Evolutionary conservation across 495 filamentous ascomycete genomes (phyloP).

Genomic region (Gamarada debralockiae): DNA sequence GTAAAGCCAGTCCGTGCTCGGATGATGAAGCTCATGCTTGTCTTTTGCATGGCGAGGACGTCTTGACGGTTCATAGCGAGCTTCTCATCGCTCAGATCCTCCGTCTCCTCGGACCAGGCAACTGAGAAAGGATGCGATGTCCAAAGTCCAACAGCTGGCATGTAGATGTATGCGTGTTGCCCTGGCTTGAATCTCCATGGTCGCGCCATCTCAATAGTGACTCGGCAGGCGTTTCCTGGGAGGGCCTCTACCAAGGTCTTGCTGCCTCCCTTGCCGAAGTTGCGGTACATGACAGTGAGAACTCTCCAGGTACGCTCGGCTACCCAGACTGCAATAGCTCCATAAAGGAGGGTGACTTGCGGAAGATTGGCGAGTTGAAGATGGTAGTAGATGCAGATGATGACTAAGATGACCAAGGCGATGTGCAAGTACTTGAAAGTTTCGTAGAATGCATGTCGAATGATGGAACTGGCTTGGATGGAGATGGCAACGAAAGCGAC

Average conservation of each 20-base stretch:
- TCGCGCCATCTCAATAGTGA: conserved; percentile 74
- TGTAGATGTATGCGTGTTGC: conserved; percentile 78
- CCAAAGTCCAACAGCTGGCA: conserved; percentile 70
- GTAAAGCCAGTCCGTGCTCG: conserved; percentile 81
- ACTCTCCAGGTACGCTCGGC: conserved; percentile 58
- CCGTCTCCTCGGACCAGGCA: conserved; percentile 57
- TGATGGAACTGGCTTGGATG: conserved; percentile 68
- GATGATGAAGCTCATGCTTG: conserved; percentile 74
- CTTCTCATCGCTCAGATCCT: conserved; percentile 46
- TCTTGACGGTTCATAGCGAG: conserved; percentile 55
- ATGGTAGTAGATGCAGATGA: conserved; percentile 69
- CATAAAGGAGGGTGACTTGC: conserved; percentile 57
- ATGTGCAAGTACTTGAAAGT: conserved; percentile 81
- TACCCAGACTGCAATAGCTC: conserved; percentile 60
- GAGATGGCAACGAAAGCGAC: conserved; percentile 58
- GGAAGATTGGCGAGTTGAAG: conserved; percentile 56
- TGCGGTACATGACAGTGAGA: conserved; percentile 56
- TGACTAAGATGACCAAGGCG: conserved; percentile 54
- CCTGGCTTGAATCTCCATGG: conserved; percentile 71
- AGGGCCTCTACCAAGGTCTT: conserved; percentile 58
- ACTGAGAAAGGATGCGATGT: conserved; percentile 65
- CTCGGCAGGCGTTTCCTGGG: conserved; percentile 60
- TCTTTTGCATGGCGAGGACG: conserved; percentile 51
- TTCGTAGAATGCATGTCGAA: conserved; percentile 90
- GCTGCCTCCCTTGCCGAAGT: conserved; percentile 59